Evolutionary conservation across 441 rosid species (phyloP).

Genomic region (Bocquillonia castaneifolia): DNA sequence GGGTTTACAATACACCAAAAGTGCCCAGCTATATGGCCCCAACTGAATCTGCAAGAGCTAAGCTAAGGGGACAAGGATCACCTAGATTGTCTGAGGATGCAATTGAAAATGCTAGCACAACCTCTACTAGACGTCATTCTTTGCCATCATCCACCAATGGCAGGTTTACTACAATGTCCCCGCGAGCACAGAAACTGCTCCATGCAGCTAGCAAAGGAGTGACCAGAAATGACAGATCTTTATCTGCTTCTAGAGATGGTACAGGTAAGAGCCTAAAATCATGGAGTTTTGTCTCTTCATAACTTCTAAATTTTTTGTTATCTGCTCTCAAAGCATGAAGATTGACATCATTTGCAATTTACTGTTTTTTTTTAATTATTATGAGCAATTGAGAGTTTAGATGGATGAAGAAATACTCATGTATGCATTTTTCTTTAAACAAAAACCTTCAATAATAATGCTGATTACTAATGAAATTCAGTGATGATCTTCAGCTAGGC

Average conservation of each 20-base stretch:
- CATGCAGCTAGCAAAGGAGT: slow-evolving; percentile 21
- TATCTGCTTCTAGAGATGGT: slow-evolving; percentile 44
- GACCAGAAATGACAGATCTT: slow-evolving; percentile 21
- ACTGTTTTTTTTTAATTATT: background rate
- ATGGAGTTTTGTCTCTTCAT: background rate
- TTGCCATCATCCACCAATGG: slow-evolving; percentile 54
- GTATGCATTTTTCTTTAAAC: too few relatives aligned
- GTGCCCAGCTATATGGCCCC: slow-evolving; percentile 85
- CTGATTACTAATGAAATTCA: too few relatives aligned
- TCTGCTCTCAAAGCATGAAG: background rate
- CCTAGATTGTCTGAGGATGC: slow-evolving; percentile 42
- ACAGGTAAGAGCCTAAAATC: slow-evolving; percentile 39
- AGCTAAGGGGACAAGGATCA: slow-evolving; percentile 61
- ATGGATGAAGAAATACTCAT: too few relatives aligned
- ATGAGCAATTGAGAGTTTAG: background rate
- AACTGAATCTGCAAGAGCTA: slow-evolving; percentile 42
- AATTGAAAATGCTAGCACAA: slow-evolving; percentile 33
- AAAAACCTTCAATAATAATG: too few relatives aligned
- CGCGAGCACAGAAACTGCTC: slow-evolving; percentile 44
- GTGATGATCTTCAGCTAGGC: too few relatives aligned
- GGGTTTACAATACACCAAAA: slow-evolving; percentile 39
- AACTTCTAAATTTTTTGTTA: background rate
- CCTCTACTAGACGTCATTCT: slow-evolving; percentile 55
- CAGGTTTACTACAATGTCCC: slow-evolving; percentile 45
- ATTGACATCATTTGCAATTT: too few relatives aligned